A percentile compares a stretch with the other conserved stretches of the same genome.
Conservation (phyloP, 768 basidiomycete genomes). For the Megacollybia marginata region DNA sequence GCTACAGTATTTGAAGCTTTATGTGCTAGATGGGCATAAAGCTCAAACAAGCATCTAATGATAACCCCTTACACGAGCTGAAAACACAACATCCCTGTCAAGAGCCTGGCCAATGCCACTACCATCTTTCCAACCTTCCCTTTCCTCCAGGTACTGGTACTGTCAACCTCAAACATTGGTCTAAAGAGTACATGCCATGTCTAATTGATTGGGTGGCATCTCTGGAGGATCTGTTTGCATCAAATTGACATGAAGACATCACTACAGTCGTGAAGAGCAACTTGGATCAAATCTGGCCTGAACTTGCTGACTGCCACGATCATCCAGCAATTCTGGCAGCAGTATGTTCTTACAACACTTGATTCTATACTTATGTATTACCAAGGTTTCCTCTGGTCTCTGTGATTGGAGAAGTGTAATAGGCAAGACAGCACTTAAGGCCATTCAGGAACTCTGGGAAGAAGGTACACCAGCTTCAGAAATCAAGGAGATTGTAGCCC, state of each 20-base stretch:
- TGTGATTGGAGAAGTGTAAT: not conserved
- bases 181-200: not conserved
- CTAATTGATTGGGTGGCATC: not conserved
- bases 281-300: not conserved
- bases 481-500: too few species aligned
- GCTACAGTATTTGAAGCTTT: too few species aligned
- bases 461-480: too few species aligned
- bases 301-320: not conserved
- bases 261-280: not conserved
- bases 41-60: too few species aligned
- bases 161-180: not conserved
- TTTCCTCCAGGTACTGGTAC: not conserved
- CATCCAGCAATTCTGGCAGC: constrained; percentile 1
- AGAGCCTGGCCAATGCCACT: too few species aligned
- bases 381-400: not conserved
- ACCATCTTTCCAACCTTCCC: too few species aligned
- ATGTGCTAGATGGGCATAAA: too few species aligned
- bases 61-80: too few species aligned
- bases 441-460: not conserved
- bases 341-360: not conserved
- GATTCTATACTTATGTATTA: not conserved
- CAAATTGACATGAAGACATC: not conserved
- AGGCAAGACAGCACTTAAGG: not conserved
- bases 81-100: too few species aligned
- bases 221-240: not conserved